Conservation (phyloP, 2,329 filamentous ascomycete genomes). For the Stemphylium lycopersici region DNA sequence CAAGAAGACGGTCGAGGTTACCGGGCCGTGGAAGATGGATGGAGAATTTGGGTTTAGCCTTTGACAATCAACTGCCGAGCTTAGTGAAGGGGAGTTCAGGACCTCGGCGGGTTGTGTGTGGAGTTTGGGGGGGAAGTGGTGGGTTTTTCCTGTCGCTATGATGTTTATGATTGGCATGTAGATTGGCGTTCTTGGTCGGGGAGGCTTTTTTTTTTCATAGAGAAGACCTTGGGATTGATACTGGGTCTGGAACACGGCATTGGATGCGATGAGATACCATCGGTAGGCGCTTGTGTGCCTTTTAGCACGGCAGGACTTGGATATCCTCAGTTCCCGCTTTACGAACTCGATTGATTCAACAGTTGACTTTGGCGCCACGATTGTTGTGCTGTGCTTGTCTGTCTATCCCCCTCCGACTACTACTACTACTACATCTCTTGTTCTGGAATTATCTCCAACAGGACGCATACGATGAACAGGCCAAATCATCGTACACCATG, state of each 20-base stretch:
- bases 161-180: constrained; percentile 1
- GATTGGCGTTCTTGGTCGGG: not conserved
- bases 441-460: not conserved
- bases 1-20: constrained; percentile 24
- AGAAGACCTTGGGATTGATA: not conserved
- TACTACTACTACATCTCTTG: too few species aligned
- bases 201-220: not conserved
- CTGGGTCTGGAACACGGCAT: not conserved
- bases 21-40: constrained; percentile 39
- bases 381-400: too few species aligned
- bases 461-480: too few species aligned
- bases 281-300: not conserved
- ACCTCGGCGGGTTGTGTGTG: not conserved
- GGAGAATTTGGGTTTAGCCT: constrained; percentile 29
- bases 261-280: not conserved
- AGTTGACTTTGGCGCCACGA: too few species aligned
- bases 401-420: too few species aligned
- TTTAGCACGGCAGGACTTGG: not conserved
- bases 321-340: not conserved
- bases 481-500: not conserved
- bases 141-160: not conserved
- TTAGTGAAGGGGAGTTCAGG: too few species aligned
- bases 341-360: too few species aligned
- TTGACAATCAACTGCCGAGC: constrained; percentile 1
- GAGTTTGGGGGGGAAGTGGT: not conserved